Evolutionary conservation across 176 grass and related monocot genomes (phyloP).

Genomic region (Carex cristatella): DNA sequence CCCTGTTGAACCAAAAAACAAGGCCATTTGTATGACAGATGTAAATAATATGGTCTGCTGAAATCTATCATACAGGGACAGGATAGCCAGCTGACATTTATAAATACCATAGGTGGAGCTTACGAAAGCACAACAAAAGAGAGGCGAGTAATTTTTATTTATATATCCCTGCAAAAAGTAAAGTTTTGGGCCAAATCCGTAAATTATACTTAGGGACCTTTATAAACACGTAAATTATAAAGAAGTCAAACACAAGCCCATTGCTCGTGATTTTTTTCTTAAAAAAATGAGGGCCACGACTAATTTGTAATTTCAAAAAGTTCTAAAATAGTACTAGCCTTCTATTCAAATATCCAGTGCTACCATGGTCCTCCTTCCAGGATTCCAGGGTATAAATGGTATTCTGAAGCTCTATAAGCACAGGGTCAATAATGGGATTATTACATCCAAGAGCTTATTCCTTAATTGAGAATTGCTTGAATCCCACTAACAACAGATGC

Average conservation of each 20-base stretch:
- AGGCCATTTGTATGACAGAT: not conserved
- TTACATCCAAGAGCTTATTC: not conserved
- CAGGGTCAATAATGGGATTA: not conserved
- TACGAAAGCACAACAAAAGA: not conserved
- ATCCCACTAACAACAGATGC: constrained; percentile 42
- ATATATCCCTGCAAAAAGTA: not conserved
- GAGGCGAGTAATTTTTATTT: not conserved
- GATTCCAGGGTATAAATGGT: not conserved
- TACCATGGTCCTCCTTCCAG: not conserved
- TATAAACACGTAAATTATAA: not conserved
- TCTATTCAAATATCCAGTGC: not conserved
- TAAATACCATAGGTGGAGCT: not conserved
- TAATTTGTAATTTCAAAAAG: not conserved
- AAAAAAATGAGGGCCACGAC: not conserved
- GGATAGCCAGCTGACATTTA: not conserved
- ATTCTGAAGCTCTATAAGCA: not conserved
- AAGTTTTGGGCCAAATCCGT: not conserved
- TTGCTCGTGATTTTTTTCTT: not conserved
- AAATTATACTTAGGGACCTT: not conserved
- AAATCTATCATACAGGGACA: not conserved
- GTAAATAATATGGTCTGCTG: not conserved
- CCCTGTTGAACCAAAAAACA: not conserved
- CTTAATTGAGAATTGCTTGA: constrained; percentile 30
- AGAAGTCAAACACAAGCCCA: not conserved
- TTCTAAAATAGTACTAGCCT: not conserved